Evolutionary conservation across 331 rosid species (phyloP).

Genomic region (Malus hybrid): DNA sequence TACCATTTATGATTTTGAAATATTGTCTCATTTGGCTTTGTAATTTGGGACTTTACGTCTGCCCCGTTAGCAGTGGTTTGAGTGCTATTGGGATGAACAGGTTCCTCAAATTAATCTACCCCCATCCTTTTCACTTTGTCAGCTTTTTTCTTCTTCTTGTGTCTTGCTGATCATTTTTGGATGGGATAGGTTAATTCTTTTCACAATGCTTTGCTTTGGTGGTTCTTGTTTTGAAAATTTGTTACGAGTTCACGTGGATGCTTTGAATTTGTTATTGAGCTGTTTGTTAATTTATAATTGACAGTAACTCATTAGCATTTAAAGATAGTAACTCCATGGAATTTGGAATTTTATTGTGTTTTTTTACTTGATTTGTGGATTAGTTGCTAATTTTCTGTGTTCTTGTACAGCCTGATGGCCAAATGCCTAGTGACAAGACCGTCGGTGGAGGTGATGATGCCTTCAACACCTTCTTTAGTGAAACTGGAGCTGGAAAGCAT

Average conservation of each 20-base stretch:
- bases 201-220: too few species aligned
- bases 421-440: conserved; percentile 84
- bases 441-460: conserved; percentile 86
- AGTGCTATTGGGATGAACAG: conserved; percentile 30
- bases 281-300: too few species aligned
- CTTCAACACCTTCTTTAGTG: conserved; percentile 94
- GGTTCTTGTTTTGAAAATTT: too few species aligned
- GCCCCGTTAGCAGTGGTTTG: background rate
- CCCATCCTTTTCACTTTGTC: conserved; percentile 23
- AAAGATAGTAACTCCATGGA: too few species aligned
- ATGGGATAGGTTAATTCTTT: conserved; percentile 19
- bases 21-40: too few species aligned
- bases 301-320: too few species aligned
- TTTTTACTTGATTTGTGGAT: background rate
- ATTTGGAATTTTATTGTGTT: too few species aligned
- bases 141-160: conserved; percentile 1
- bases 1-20: too few species aligned
- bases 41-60: too few species aligned
- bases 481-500: conserved; percentile 91
- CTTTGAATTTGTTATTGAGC: too few species aligned
- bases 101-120: conserved; percentile 31
- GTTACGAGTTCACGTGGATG: too few species aligned
- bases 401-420: conserved; percentile 77
- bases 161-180: conserved; percentile 46
- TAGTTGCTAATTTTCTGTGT: background rate